Conservation (phyloP, 2,329 filamentous ascomycete genomes). For the Colletotrichum truncatum region DNA sequence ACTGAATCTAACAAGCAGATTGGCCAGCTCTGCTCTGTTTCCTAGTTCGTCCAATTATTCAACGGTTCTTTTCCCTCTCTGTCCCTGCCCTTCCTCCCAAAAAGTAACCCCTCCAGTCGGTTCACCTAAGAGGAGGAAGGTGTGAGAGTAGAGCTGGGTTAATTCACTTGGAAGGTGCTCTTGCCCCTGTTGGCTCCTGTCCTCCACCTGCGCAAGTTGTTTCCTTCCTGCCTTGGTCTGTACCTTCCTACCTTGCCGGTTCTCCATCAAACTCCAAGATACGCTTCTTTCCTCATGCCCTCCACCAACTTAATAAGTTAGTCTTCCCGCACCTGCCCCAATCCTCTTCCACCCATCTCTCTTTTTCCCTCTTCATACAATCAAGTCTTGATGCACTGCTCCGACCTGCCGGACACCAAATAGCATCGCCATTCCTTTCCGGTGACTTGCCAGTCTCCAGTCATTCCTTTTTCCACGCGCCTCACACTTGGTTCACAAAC, state of each 20-base stretch:
- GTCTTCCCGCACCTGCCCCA: constrained; percentile 14
- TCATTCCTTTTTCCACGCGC: constrained; percentile 27
- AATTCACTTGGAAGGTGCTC: constrained; percentile 7
- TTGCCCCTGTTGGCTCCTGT: neutral
- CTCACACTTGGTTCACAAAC: constrained; percentile 7
- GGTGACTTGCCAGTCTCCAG: constrained; percentile 28
- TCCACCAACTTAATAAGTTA: constrained; percentile 11
- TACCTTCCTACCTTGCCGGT: neutral
- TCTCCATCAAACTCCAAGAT: constrained; percentile 12
- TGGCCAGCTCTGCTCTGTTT: constrained; percentile 20
- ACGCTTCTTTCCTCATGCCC: constrained; percentile 1
- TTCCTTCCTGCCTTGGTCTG: neutral
- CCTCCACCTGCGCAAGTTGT: neutral
- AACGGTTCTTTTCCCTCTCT: constrained; percentile 7
- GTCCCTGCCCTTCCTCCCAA: neutral
- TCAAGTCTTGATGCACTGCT: constrained; percentile 13
- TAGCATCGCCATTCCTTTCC: constrained; percentile 28
- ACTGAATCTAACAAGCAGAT: constrained; percentile 11
- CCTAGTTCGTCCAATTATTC: constrained; percentile 16
- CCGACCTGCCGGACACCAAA: constrained; percentile 11
- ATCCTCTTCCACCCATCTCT: neutral
- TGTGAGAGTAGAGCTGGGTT: constrained; percentile 6
- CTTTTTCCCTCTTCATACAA: neutral
- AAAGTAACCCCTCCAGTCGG: neutral
- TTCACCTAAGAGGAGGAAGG: constrained; percentile 11